Evolutionary conservation across 192 early-diverging fungal species (phyloP), one percentile per base, ranked within the genome.

Genomic region (Podila verticillata): DNA sequence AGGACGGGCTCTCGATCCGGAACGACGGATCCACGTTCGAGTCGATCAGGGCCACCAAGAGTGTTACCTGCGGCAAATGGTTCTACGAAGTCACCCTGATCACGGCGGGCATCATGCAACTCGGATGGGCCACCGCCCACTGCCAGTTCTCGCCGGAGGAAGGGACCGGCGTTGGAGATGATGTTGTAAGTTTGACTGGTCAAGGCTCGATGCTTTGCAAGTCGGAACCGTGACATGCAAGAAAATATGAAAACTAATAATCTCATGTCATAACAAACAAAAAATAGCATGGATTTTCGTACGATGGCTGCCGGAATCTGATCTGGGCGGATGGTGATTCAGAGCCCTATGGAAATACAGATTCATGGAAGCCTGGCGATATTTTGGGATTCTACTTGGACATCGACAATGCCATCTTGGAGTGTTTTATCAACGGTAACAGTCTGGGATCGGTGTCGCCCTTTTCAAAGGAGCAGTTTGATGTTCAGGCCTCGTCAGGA

Each of bases 1-100:
- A 74, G 31, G 82, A 84, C 61, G 87, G 86, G 36, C 73, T 88
- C 13, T 66, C 94, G 80, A 70, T 95, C 34, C 82, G 91, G 29
- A 96, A 96, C 73, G 93, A 93, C 47, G 86, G 89, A 26, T 92
- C 93, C 36, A 89, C 91, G 4, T 95, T 96, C 74, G 94, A 96
- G 75, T 94, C 91, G 51, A 85, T 91, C 13, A 72, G 90, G 19
- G 82, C 84, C 0, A 91, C 88, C 15, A 68, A 79, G 19, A 85
- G 83, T 47, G 91, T 93, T 5, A 78, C 58, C 12, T 62, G 73
- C 13, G 94, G 93, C 4, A 90, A 86, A 69, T 96, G 84, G 84
- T 90, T 86, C 19, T 96, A 93, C 67, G 94, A 96, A 73, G 86
- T 94, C 3, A 63, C 84, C 15, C 71, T 96, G 10, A 54, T 84